Evolutionary conservation across 768 basidiomycete species (phyloP).

Genomic region (Amanita phalloides): DNA sequence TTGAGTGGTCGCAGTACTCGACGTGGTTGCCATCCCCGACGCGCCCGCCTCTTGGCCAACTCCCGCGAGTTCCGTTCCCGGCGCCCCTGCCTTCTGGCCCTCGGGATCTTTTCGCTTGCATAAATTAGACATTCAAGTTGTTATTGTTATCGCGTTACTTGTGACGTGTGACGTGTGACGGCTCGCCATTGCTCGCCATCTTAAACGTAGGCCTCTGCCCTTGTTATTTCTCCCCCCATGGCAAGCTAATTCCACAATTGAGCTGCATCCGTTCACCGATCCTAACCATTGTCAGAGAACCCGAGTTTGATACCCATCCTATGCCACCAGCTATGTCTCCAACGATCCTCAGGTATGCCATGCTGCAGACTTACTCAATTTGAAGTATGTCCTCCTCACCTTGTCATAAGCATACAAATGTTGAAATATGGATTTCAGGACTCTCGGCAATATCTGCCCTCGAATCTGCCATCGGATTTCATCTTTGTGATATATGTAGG

Average conservation of each 20-base stretch:
- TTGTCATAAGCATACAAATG: neutral
- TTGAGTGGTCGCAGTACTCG: too few species aligned
- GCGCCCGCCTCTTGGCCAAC: too few species aligned
- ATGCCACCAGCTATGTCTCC: conserved; percentile 64
- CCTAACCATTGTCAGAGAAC: conserved; percentile 25
- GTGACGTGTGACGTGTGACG: too few species aligned
- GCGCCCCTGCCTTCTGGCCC: too few species aligned
- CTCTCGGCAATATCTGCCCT: conserved; percentile 53
- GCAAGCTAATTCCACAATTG: conserved; percentile 28
- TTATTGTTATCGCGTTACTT: too few species aligned
- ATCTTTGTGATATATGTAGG: conserved; percentile 23
- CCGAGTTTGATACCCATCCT: conserved; percentile 74
- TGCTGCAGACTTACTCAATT: conserved; percentile 62
- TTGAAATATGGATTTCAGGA: conserved; percentile 17
- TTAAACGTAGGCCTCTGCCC: neutral
- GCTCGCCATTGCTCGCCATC: neutral
- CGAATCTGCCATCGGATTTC: conserved; percentile 20
- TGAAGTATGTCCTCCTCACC: conserved; percentile 26
- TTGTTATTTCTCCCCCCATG: conserved; percentile 11
- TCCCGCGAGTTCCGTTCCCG: too few species aligned
- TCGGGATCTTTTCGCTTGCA: too few species aligned
- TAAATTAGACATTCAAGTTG: too few species aligned
- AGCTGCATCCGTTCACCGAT: neutral
- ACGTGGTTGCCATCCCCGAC: too few species aligned
- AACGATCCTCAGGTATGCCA: conserved; percentile 60